Base-by-base conservation (phyloP, 2,329 filamentous ascomycete genomes). In the Zymoseptoria pseudotritici region DNA sequence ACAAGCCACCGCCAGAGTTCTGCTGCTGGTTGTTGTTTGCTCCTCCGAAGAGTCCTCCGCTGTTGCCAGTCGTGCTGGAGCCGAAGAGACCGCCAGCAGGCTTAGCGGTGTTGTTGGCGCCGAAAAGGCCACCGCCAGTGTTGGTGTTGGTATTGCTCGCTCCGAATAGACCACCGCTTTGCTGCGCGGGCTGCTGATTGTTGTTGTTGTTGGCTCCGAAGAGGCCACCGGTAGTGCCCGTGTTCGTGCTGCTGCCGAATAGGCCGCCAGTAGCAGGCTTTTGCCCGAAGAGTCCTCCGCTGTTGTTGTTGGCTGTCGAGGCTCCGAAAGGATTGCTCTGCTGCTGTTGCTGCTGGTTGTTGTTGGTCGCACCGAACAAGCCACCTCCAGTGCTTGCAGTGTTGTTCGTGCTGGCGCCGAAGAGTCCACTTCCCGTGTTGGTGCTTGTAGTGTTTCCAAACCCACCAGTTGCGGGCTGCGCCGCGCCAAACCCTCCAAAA, bases 91-190 rank as follows among this genome's bases (percentile, higher is more conserved):
- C 61, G n/a, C 62, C 61, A 22, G 67, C 67, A 55, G 68, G 69
- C 64, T 72, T 72, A 69, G 53, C 71, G 10, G 62, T 52, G 65
- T 70, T 66, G 63, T 69, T 54, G 46, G 74, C 72, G 46, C 74
- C 78, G 63, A 80, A 80, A 3, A 72, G 61, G 26, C 67, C 67
- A 29, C 66, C 63, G 20, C 66, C 65, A 55, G 59, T 79, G 57
- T 66, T 70, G 51, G 67, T 73, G 56, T 63, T 61, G 50, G 59
- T 59, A 4, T 76, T 75, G 60, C 21, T 50, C 19, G 42, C 24
- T 22, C 68, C 68, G 50, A 70, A 65, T 4, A 63, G 54, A n/a
- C 63, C 59, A 13, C 59, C 59, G 21, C 24, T 42, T 46, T 55
- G 54, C 29, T 53, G 52, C n/a, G 52, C 22, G 26, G 70, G 68